phyloP scores from a whole-genome alignment of 2,329 filamentous ascomycete species.

The Salinomyces thailandicus region DNA sequence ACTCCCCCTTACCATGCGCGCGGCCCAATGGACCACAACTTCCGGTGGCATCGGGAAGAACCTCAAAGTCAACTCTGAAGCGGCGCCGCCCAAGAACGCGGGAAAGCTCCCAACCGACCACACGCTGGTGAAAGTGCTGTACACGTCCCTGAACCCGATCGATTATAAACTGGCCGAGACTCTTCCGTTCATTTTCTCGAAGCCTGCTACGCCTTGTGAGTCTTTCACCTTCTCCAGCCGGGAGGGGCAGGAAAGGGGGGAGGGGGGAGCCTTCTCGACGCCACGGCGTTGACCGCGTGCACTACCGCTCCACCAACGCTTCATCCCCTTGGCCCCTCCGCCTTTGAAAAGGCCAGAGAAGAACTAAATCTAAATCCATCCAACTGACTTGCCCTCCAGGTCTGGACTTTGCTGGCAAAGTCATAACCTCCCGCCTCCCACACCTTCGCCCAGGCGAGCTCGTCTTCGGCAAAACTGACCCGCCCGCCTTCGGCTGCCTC shows the following conservation, averaged over 20 bases:
- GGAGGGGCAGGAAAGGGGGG: too few species aligned
- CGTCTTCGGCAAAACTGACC: constrained; percentile 30
- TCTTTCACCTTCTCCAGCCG: too few species aligned
- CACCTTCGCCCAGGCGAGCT: constrained; percentile 27
- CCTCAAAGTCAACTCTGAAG: constrained; percentile 21
- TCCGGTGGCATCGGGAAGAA: constrained; percentile 25
- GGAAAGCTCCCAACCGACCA: constrained; percentile 18
- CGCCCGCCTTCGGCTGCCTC: constrained; percentile 26
- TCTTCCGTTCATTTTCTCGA: constrained; percentile 5
- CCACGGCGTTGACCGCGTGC: too few species aligned
- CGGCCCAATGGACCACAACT: constrained; percentile 18
- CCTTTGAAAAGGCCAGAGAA: constrained; percentile 33
- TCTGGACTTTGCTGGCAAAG: constrained; percentile 44
- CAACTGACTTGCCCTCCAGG: too few species aligned
- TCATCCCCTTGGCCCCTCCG: too few species aligned
- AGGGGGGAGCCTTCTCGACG: too few species aligned
- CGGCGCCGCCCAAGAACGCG: constrained; percentile 17
- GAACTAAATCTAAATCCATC: too few species aligned
- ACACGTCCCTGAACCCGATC: constrained; percentile 39
- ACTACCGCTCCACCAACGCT: constrained; percentile 28
- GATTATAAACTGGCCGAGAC: constrained; percentile 42
- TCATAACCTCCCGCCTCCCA: constrained; percentile 28
- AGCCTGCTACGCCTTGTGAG: constrained; percentile 7
- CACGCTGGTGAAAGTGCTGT: constrained; percentile 36
- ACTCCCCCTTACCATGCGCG: constrained; percentile 21